Evolutionary conservation across 2,329 filamentous ascomycete genomes (phyloP), one percentile per base, ranked within the genome.

Genomic region (Xylaria polymorpha): DNA sequence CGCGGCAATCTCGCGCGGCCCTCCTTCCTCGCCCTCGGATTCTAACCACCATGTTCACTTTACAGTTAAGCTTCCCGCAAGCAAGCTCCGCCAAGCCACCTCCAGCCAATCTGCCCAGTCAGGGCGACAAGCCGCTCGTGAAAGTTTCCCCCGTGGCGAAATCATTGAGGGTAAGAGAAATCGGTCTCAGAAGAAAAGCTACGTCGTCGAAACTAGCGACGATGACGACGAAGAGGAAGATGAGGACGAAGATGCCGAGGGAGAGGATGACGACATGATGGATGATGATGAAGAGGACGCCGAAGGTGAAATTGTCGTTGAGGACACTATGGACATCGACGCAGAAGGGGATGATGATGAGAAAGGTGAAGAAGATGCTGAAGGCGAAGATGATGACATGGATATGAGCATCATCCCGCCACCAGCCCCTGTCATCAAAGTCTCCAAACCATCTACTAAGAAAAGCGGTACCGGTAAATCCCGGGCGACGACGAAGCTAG

Each of bases 181-280:
- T 67, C 83, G 86, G 9, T 85, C 84, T 6, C 83, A 82, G 20
- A 87, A 87, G 79, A 89, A 88, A 79, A 88, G 84, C 72, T 89
- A 89, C 64, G 85, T 88, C 43, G 85, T 90, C 29, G 87, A 88
- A 70, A 87, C 85, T 44, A 82, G 82, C 71, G 81, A 79, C 9
- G 82, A 82, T 39, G 81, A 80, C 18, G 83, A 85, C 41, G 78
- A 81, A 44, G 82, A 83, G 41, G 82, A 83, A 39, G 80, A 80
- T 14, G 81, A 81, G 35, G 81, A 79, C 20, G 82, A 80, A 4
- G 79, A 80, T 39, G 77, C 74, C 25, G 81, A 81, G 14, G 79
- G 81, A 35, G 79, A 77, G 18, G 80, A 79, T 25, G 80, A 80
- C 20, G 80, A 77, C 44, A 79, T 81, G 63, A 80, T 75, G 69